Evolutionary conservation across 2,329 filamentous ascomycete genomes (phyloP), one percentile per base, ranked within the genome.

Genomic region (Sporothrix euskadiensis): DNA sequence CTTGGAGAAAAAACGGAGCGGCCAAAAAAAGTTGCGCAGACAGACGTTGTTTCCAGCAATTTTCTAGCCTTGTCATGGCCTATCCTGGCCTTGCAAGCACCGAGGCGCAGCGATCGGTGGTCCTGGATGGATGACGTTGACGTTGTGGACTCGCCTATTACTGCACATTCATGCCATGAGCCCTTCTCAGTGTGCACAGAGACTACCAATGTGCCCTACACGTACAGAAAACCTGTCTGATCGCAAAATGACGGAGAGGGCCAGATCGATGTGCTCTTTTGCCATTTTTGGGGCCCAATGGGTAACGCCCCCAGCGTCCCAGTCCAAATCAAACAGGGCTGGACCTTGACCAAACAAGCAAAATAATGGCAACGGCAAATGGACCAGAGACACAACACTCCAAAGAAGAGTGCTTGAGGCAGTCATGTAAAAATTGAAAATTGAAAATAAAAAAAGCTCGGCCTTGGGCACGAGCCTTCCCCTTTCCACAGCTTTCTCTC

Each of bases 211-310:
- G 26, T 26, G 2, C 41, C 41, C 41, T 47, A 47, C 10, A 26
- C 26, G 26, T 26, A 47, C 41, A 47, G 41, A 47, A 47, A 47
- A 47, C 8, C 10, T 12, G 41, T 47, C 41, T 56, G 6, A 22
- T 16, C 52, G 39, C 57, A 39, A 4, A 30, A 39, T 61, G 32
- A 30, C 57, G 16, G 14, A 63, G 32, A 32, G 35, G 9, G 7
- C 3, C 35, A 63, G 57, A 63, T 63, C 35, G 57, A 63, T 63
- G 19, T 41, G 57, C 32, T 35, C 57, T 63, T 63, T 41, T 41
- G 7, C n/a, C 1, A 2, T 35, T 35, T 26, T 59, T 39, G 30
- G 56, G 30, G 30, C 30, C 30, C 56, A 59, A 59, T 59, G 14
- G 30, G 56, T 14, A 35, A 30, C 56, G 7, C 12, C 54, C 54